A percentile compares a stretch with the other conserved stretches of the same genome.
Evolutionary conservation across 495 filamentous ascomycete species (phyloP).

Genomic region (Aspergillus haitiensis): DNA sequence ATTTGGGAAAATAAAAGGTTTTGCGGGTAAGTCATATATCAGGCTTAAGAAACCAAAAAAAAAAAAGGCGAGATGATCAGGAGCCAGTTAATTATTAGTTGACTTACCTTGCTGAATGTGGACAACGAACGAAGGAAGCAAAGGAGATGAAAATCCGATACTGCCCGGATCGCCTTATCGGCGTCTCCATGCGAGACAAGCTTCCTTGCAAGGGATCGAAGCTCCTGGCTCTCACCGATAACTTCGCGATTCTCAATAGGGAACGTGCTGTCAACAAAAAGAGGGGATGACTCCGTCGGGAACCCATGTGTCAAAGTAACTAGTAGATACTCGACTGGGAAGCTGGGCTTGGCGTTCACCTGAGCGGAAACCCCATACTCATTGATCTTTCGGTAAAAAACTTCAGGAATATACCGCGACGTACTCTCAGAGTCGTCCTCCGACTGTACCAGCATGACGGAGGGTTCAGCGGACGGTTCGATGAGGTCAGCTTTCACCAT

Average conservation of each 20-base stretch:
- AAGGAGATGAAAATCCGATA: conserved; percentile 93
- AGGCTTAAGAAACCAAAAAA: conserved; percentile 21
- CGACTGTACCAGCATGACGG: conserved; percentile 89
- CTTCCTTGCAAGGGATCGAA: conserved; percentile 59
- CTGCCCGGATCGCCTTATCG: conserved; percentile 60
- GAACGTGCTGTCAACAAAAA: conserved; percentile 71
- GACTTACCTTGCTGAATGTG: conserved; percentile 77
- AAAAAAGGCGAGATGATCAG: neutral
- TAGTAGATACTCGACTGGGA: conserved; percentile 94
- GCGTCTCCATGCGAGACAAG: conserved; percentile 61
- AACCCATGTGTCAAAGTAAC: conserved; percentile 97
- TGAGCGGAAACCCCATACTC: conserved; percentile 96
- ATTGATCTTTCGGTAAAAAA: conserved; percentile 94
- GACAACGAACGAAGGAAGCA: conserved; percentile 79
- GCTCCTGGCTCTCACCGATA: conserved; percentile 79
- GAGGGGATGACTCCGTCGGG: conserved; percentile 71
- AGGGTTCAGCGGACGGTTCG: conserved; percentile 90
- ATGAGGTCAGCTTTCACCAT: conserved; percentile 96
- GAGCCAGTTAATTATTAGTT: neutral
- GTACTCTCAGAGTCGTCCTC: conserved; percentile 76
- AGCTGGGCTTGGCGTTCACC: conserved; percentile 93
- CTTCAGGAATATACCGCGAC: conserved; percentile 91
- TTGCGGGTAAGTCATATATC: neutral
- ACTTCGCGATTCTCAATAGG: conserved; percentile 87
- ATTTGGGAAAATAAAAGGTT: neutral